Base-by-base conservation (phyloP, 1,139 yeast genomes). In the Pichia sp. region DNA sequence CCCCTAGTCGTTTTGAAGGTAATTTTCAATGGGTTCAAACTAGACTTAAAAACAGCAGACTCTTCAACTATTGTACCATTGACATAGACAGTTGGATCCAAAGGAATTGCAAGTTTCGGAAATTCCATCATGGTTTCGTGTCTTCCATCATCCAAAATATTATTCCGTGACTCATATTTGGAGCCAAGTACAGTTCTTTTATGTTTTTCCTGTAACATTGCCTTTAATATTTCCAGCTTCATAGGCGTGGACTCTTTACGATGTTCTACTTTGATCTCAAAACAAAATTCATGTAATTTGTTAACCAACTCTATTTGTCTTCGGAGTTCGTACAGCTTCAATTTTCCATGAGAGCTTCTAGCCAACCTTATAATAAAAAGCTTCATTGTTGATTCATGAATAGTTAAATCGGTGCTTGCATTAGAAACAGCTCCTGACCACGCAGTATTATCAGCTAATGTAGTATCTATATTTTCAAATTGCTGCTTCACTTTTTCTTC, bases 41-140 rank as follows among this genome's bases (percentile, higher is more conserved):
- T 85, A 51, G 95, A 83, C 60, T 92, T 92, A 66, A 92, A 92
- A 4, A 92, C 97, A 3, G 82, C 74, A 4, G 90, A 83, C 52
- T 85, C 87, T 38, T 80, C 84, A 0, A 95, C 85, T 37, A 84
- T 70, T 35, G 87, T 79, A 4, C 96, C 97, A 50, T 80, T 74
- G 0, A 90, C 71, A 36, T 69, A 69, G 1, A 83, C 69, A 1
- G 76, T 66, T 0, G 95, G 95, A 56, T 85, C 87, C 29, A 85
- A 63, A 0, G 95, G 95, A 29, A 85, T 65, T 0, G 84, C 77
- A 26, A 85, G 71, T 0, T 86, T 78, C 9, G 75, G 72, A 49
- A 73, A 75, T 11, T 63, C 60, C n/a, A 64, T 47, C 45, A 75
- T 52, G 5, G 62, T 50, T 32, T 59, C 63, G 23, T 47, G 33